A percentile compares a stretch with the other conserved stretches of the same genome.
Conservation (phyloP, 208 protist genomes). For the Leishmania lainsoni region DNA sequence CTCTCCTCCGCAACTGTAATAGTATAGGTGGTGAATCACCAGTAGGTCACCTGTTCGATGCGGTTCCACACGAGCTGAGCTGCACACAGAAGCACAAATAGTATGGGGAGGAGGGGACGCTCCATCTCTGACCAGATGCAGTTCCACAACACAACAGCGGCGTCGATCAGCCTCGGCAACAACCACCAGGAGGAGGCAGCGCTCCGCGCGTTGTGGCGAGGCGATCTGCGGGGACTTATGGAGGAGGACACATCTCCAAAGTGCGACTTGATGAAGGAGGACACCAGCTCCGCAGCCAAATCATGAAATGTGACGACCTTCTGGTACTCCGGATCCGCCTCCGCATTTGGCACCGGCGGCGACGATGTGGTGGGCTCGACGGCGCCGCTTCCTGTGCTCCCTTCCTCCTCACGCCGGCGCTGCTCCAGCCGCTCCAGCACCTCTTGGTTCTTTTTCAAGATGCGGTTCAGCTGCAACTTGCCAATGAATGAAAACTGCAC, state of each 20-base stretch:
- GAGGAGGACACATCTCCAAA: conserved; percentile 11
- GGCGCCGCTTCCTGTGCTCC: background rate
- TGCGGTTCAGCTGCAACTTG: conserved; percentile 17
- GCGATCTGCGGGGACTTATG: background rate
- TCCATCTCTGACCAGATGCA: conserved; percentile 13
- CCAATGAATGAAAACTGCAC: conserved; percentile 24
- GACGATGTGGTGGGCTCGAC: background rate
- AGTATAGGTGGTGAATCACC: conserved; percentile 1
- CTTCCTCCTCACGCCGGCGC: background rate
- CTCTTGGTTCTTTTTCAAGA: conserved; percentile 13
- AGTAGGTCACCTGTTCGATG: conserved; percentile 26
- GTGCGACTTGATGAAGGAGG: conserved; percentile 11
- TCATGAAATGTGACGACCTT: conserved; percentile 28
- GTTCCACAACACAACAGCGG: conserved; percentile 1
- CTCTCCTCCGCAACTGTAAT: background rate
- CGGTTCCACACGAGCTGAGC: conserved; percentile 26
- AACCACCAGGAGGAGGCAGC: conserved; percentile 1
- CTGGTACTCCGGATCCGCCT: conserved; percentile 21
- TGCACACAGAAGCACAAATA: conserved; percentile 21
- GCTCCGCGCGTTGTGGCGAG: background rate
- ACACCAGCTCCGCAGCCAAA: conserved; percentile 20
- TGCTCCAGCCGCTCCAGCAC: conserved; percentile 1
- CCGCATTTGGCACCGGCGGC: background rate
- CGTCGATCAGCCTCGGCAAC: conserved; percentile 8
- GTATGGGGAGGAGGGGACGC: conserved; percentile 11